phyloP scores from a whole-genome alignment of 2,329 filamentous ascomycete species.

The Pseudocercospora cruenta region DNA sequence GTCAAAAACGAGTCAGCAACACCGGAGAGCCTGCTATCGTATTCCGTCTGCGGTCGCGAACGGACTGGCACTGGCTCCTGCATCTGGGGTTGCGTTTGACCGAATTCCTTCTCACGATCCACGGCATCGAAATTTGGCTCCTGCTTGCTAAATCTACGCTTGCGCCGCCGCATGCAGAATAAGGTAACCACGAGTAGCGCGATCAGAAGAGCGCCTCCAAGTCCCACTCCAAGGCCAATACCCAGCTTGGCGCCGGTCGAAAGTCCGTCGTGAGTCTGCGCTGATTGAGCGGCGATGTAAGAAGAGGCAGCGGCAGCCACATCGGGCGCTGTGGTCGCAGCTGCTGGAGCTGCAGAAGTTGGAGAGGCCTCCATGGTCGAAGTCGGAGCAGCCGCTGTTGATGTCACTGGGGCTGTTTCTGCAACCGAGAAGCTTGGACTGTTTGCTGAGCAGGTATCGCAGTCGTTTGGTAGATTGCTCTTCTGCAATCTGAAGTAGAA shows the following conservation, averaged over 20 bases:
- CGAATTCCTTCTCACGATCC: neutral
- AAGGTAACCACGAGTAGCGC: constrained; percentile 3
- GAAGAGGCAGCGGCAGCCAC: constrained; percentile 12
- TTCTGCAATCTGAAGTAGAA: constrained; percentile 20
- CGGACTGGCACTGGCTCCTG: neutral
- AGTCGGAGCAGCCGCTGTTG: neutral
- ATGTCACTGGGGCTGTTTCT: neutral
- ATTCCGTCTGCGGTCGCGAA: constrained; percentile 2
- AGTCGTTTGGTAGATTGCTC: constrained; percentile 15
- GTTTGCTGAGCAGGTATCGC: constrained; percentile 13
- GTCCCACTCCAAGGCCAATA: constrained; percentile 15
- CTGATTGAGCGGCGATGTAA: constrained; percentile 4
- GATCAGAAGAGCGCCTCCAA: constrained; percentile 13
- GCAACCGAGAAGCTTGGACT: constrained; percentile 11
- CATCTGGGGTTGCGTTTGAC: neutral
- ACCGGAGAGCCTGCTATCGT: constrained; percentile 5
- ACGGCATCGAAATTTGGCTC: constrained; percentile 3
- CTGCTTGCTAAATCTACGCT: constrained; percentile 6
- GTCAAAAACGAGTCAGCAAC: constrained; percentile 12
- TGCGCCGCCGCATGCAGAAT: constrained; percentile 8
- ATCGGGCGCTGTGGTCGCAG: constrained; percentile 10
- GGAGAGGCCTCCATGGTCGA: constrained; percentile 10
- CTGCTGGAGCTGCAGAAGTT: neutral
- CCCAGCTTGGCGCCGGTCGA: constrained; percentile 12
- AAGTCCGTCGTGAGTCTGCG: neutral